These are phyloP conservation scores for Cokeromyces recurvatus DNA, from an alignment of 371 early-diverging fungal species.

Conservation along the genomic window DNA sequence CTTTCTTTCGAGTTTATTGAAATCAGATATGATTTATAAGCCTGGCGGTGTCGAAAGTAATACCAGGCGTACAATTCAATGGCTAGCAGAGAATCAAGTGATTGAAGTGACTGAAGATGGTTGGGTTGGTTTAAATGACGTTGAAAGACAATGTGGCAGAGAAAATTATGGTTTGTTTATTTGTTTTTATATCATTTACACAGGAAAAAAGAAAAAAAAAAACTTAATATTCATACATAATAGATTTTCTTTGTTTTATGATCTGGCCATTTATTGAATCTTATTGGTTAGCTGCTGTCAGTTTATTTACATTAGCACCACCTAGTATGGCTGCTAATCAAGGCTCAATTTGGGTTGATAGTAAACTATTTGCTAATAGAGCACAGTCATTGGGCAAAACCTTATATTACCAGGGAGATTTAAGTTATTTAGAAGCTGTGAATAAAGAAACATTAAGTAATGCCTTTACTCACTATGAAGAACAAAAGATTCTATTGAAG, in stretches of 20 bases:
- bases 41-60: constrained; percentile 75
- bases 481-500: constrained; percentile 63
- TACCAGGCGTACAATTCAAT: constrained; percentile 59
- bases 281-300: constrained; percentile 77
- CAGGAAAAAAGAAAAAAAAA: not conserved
- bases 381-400: constrained; percentile 80
- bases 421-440: constrained; percentile 78
- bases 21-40: constrained; percentile 81
- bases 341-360: constrained; percentile 62
- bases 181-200: too few species aligned
- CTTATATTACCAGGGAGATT: constrained; percentile 77
- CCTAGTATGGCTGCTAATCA: constrained; percentile 13
- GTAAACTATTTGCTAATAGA: constrained; percentile 61
- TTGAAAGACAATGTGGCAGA: constrained; percentile 71
- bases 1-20: constrained; percentile 77
- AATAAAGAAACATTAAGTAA: constrained; percentile 84
- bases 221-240: not conserved
- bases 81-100: constrained; percentile 59
- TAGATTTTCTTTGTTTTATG: constrained; percentile 83
- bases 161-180: constrained; percentile 81
- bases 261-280: constrained; percentile 90
- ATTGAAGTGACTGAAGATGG: constrained; percentile 51
- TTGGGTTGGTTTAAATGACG: constrained; percentile 54
- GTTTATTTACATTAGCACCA: constrained; percentile 57
- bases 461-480: constrained; percentile 65